Conservation (phyloP, 1,284 basidiomycete genomes). For the Porogramme epimiltina region DNA sequence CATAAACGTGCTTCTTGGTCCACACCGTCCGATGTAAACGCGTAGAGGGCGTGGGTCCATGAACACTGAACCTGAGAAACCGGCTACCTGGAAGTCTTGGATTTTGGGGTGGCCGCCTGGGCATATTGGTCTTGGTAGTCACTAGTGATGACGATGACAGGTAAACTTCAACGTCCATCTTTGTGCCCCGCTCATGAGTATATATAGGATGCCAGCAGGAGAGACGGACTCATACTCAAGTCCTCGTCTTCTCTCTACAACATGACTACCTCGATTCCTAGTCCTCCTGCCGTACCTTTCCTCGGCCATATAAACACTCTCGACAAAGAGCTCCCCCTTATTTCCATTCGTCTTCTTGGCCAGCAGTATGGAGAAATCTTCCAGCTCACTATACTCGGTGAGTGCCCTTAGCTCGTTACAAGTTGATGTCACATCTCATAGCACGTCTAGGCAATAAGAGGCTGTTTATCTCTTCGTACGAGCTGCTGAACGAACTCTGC, state of each 20-base stretch:
- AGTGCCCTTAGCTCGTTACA: conserved; percentile 2
- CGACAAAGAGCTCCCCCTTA: conserved; percentile 40
- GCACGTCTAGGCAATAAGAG: conserved; percentile 19
- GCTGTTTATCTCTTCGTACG: conserved; percentile 38
- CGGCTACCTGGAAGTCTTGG: too few relatives aligned
- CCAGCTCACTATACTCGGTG: conserved; percentile 42
- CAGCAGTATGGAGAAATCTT: conserved; percentile 50
- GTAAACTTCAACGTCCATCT: too few relatives aligned
- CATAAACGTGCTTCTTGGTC: too few relatives aligned
- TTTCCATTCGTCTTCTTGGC: conserved; percentile 41
- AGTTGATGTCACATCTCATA: background rate
- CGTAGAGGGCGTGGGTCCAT: too few relatives aligned
- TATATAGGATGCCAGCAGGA: too few relatives aligned
- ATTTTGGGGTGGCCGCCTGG: too few relatives aligned
- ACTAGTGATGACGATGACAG: too few relatives aligned
- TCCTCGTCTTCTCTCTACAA: conserved; percentile 10
- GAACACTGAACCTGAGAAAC: too few relatives aligned
- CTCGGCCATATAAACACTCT: conserved; percentile 44
- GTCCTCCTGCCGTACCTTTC: conserved; percentile 45
- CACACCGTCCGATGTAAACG: too few relatives aligned
- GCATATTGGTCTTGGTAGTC: too few relatives aligned
- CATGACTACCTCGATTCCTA: conserved; percentile 37
- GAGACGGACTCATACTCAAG: too few relatives aligned
- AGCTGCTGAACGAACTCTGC: conserved; percentile 43
- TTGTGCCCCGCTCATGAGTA: too few relatives aligned